A percentile compares a stretch with the other conserved stretches of the same genome.
phyloP scores from a whole-genome alignment of 257 asterid genomes.

The Mitragyna speciosa region DNA sequence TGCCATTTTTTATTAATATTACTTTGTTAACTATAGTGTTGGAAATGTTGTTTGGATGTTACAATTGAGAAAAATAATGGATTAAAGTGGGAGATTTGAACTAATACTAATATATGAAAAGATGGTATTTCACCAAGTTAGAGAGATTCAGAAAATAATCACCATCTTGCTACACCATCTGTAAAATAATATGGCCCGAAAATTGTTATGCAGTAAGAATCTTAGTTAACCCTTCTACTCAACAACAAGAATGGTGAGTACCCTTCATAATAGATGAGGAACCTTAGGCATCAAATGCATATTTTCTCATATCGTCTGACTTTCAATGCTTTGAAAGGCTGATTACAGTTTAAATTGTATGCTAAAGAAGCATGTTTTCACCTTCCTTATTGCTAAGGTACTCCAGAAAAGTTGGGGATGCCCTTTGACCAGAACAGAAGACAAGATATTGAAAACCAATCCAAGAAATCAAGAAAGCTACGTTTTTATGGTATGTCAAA shows the following conservation, averaged over 20 bases:
- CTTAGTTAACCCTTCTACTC: background rate
- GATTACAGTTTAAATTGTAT: background rate
- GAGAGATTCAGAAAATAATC: background rate
- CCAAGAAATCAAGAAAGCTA: background rate
- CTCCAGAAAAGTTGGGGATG: background rate
- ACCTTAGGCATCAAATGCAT: background rate
- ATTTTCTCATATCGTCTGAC: background rate
- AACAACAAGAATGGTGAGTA: background rate
- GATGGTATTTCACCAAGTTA: background rate
- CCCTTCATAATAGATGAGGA: background rate
- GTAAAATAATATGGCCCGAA: background rate
- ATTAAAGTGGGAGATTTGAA: no score
- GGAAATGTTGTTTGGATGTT: no score
- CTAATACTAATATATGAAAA: no score
- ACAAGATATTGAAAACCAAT: conserved; percentile 13
- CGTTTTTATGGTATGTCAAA: background rate
- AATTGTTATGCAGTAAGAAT: background rate
- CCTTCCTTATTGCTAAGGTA: background rate
- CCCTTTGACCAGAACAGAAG: background rate
- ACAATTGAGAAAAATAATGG: no score
- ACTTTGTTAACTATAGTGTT: no score
- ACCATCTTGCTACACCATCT: background rate
- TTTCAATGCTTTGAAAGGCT: conserved; percentile 1
- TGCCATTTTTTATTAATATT: no score
- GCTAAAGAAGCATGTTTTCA: background rate